phyloP scores from a whole-genome alignment of 352 stramenopile genomes.

The Peronospora belbahrii region DNA sequence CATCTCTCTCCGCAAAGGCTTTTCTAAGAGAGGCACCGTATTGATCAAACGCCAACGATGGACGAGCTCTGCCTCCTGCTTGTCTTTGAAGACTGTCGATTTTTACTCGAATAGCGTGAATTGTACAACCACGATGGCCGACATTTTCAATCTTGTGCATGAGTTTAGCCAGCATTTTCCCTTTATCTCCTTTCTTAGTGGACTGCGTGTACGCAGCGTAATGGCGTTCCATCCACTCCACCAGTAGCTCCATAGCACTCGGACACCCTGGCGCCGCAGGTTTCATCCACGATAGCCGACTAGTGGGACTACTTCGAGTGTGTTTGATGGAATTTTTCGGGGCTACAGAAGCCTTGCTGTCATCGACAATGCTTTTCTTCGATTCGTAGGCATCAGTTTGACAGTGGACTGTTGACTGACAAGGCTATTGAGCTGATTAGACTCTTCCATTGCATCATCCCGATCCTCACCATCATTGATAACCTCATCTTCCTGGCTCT shows the following conservation, averaged over 20 bases:
- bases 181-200: constrained; percentile 23
- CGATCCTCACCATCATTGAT: not conserved
- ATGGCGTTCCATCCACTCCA: constrained; percentile 17
- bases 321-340: constrained; percentile 9
- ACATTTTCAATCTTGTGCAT: constrained; percentile 15
- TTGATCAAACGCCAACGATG: constrained; percentile 19
- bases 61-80: constrained; percentile 13
- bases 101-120: constrained; percentile 25
- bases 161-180: constrained; percentile 17
- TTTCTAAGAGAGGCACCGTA: constrained; percentile 12
- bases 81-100: constrained; percentile 27
- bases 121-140: constrained; percentile 17
- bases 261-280: constrained; percentile 5
- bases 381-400: not conserved
- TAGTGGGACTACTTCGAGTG: constrained; percentile 5
- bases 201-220: constrained; percentile 19
- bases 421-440: not conserved
- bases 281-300: constrained; percentile 26
- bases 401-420: not conserved
- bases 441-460: not conserved
- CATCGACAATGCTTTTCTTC: not conserved
- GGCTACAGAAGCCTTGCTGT: not conserved
- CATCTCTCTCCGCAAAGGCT: constrained; percentile 15
- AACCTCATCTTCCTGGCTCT: not conserved
- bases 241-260: constrained; percentile 21